Conservation (phyloP, 1,284 basidiomycete species). For the Cryptococcus maquisensis region DNA sequence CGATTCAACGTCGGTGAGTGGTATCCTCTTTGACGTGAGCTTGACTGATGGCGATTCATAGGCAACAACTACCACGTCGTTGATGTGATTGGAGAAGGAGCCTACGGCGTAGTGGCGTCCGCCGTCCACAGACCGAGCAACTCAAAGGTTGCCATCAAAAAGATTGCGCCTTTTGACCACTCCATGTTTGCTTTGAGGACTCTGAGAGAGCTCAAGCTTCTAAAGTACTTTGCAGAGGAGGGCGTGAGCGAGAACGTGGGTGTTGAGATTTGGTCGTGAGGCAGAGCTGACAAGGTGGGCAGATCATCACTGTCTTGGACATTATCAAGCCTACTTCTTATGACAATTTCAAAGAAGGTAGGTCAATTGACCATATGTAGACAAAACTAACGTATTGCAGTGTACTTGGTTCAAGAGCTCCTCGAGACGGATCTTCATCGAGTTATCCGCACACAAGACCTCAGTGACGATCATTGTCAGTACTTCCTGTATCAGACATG, state of each 20-base stretch:
- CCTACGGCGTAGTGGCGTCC: constrained; percentile 70
- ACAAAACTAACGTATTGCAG: constrained; percentile 15
- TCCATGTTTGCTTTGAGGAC: constrained; percentile 86
- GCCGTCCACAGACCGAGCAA: constrained; percentile 75
- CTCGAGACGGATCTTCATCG: constrained; percentile 75
- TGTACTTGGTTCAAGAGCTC: constrained; percentile 66
- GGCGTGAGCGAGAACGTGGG: constrained; percentile 88
- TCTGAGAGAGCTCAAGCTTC: constrained; percentile 77
- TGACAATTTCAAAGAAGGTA: constrained; percentile 85
- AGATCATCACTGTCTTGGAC: constrained; percentile 94
- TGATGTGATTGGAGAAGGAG: constrained; percentile 88
- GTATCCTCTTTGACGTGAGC: not conserved
- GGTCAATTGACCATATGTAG: constrained; percentile 24
- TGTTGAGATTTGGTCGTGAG: constrained; percentile 10
- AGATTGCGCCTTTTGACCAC: constrained; percentile 88
- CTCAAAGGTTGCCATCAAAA: constrained; percentile 82
- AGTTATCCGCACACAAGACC: constrained; percentile 70
- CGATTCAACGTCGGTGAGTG: constrained; percentile 84
- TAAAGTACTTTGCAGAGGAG: constrained; percentile 85
- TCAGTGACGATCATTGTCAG: constrained; percentile 86
- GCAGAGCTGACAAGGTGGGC: constrained; percentile 2
- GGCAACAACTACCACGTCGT: constrained; percentile 72
- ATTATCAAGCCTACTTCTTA: constrained; percentile 85
- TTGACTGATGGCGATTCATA: not conserved
- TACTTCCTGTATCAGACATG: constrained; percentile 57